Base-by-base conservation (phyloP, 768 basidiomycete species). In the Tricholoma terreum region DNA sequence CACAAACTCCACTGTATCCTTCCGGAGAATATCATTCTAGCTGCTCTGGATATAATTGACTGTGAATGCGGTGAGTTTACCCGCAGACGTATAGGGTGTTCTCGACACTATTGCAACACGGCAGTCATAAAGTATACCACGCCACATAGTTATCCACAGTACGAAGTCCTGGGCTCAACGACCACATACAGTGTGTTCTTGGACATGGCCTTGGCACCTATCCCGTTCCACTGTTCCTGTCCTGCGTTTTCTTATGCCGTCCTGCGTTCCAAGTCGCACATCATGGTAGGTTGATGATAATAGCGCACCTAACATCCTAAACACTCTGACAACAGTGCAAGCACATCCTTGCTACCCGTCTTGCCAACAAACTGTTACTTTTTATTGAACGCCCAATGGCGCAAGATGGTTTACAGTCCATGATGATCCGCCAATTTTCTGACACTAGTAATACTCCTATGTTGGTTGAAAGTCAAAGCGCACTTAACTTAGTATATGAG, bases 11-110 rank as follows among this genome's bases (percentile, higher is more conserved):
- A 79, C 22, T 69, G 77, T 38, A 66, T 90, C 52, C 79, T 91
- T 61, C 81, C 89, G 1, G 85, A 88, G 56, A 78, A 74, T 17
- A 74, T 86, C 12, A 69, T 92, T 17, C 64, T 90, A 2, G 86
- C 87, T 17, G 89, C 91, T 5, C 71, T 93, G 22, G 89, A 93
- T 65, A 73, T 92, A n/a, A 76, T 92, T 43, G 91, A 93, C 69
- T 77, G 82, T 30, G 80, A 80, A 56, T 81, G 81, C 61, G 87
- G 91, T 90, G 61, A 30, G 78, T 61, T 2, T 7, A 36, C 11
- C 42, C 34, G 36, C 19, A 12, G 27, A 22, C 5, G 30, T 49
- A 30, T n/a, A 30, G n/a, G 30, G 27, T 27, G 10, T 30, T 49
- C 27, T 49, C 9, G 46, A 49, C 30, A 17, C 27, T 30, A 31